phyloP scores from a whole-genome alignment of 208 protist genomes.

The Acanthamoeba castellanii region DNA sequence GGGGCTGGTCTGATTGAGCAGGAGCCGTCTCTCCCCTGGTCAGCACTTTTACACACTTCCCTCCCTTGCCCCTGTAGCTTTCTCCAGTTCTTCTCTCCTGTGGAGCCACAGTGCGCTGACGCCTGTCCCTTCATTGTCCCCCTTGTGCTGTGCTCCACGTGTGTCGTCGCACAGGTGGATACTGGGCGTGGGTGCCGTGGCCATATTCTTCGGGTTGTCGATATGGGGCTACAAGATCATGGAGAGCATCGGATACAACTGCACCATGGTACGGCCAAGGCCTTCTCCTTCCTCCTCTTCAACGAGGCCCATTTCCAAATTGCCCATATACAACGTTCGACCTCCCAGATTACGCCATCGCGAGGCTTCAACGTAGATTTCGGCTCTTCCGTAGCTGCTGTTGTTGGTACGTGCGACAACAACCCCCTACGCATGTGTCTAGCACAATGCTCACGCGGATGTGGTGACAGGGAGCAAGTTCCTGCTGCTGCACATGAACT shows the following conservation, averaged over 20 bases:
- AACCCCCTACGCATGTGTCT: neutral
- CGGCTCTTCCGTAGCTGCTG: slow-evolving; percentile 11
- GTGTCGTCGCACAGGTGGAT: slow-evolving; percentile 54
- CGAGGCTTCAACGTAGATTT: slow-evolving; percentile 31
- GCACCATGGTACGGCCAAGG: neutral
- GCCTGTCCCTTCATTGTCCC: no score
- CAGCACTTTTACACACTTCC: neutral
- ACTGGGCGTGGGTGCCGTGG: slow-evolving; percentile 14
- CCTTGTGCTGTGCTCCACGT: no score
- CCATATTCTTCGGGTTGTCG: slow-evolving; percentile 24
- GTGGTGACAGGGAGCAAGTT: slow-evolving; percentile 23
- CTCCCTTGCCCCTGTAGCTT: neutral
- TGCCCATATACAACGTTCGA: neutral
- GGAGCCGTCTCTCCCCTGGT: slow-evolving; percentile 7
- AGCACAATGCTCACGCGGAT: neutral
- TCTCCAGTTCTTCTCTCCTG: no score
- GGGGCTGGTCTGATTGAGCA: neutral
- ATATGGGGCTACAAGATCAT: slow-evolving; percentile 63
- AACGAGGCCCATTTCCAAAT: neutral
- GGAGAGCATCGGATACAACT: slow-evolving; percentile 16
- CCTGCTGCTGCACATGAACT: slow-evolving; percentile 45
- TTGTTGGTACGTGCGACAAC: neutral
- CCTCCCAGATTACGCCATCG: neutral
- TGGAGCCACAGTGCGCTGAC: no score
- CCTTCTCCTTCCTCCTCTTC: neutral